These are phyloP conservation scores for Collybia sp. DNA, from an alignment of 768 basidiomycete genomes.

Conservation along the genomic window DNA sequence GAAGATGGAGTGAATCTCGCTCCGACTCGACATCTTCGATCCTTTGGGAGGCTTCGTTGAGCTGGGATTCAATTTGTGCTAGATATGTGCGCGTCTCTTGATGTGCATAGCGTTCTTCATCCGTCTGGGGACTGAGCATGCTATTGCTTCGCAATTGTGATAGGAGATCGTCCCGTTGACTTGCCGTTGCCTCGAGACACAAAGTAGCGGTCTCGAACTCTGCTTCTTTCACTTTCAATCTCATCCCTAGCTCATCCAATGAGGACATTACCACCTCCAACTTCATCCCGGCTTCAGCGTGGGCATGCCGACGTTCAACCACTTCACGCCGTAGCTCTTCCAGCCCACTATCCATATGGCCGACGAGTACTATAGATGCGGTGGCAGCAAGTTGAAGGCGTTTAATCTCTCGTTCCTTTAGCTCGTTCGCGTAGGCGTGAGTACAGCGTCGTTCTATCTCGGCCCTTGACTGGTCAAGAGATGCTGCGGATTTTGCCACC, in stretches of 20 bases:
- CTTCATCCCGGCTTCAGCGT: conserved; percentile 7
- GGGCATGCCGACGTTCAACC: conserved; percentile 3
- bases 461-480: conserved; percentile 19
- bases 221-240: conserved; percentile 23
- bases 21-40: conserved; percentile 59
- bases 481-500: conserved; percentile 9
- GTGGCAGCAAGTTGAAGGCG: conserved; percentile 26
- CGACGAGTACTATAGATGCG: conserved; percentile 35
- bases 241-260: conserved; percentile 14
- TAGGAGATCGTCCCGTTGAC: conserved; percentile 31
- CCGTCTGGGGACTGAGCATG: conserved; percentile 25
- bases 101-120: conserved; percentile 25
- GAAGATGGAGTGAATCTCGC: conserved; percentile 61
- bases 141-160: conserved; percentile 24
- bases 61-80: conserved; percentile 36
- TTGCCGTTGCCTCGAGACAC: conserved; percentile 31
- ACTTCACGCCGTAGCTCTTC: conserved; percentile 8
- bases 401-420: conserved; percentile 24
- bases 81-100: conserved; percentile 31
- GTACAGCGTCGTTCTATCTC: conserved; percentile 24
- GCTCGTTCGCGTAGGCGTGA: conserved; percentile 10
- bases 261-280: conserved; percentile 14
- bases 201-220: conserved; percentile 26
- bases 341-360: conserved; percentile 26
- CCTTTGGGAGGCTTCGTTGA: conserved; percentile 38